Base-by-base conservation (phyloP, 441 rosid genomes). In the Erodium moschatum region DNA sequence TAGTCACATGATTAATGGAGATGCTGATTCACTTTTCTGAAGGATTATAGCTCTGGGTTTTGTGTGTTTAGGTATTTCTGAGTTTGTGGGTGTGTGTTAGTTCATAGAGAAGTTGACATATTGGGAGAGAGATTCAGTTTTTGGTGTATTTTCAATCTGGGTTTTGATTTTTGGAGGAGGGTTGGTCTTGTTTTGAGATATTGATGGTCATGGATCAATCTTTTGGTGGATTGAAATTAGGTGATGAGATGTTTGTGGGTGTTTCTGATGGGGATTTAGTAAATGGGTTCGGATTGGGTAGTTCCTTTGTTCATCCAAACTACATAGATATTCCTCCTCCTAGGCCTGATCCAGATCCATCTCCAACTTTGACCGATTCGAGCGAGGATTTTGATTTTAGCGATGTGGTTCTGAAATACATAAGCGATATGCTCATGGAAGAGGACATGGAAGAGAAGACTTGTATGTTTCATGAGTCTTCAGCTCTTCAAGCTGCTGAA, bases 401-500 rank as follows among this genome's bases (percentile, higher is more conserved):
- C 35, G 84, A 83, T 15, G 79, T 66, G 18, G 81, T 77, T 74
- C 83, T 83, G 6, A 77, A 72, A 72, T 83, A 81, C 67, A 81
- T 83, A 6, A 70, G 1, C 16, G 67, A 75, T 69, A 81, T 83
- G 61, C 81, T 83, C 58, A 75, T 77, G 86, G 84, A 83, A 69
- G 86, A 80, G 71, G 86, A 80, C 44, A 74, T 74, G 42, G 82
- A 71, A 69, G 84, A 79, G 77, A 81, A 77, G 66, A 60, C 77
- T 7, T 75, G 80, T 64, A 77, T 78, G 81, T 77, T 79, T 68
- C 82, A 75, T 42, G 83, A 77, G 67, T 79, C 86, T 4, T 74
- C 84, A 3, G 87, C 87, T 0, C 80, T 83, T 38, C 81, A 81
- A 73, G 84, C 77, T 27, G 81, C 82, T 2, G 86, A 83, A 75